A percentile compares a stretch with the other conserved stretches of the same genome.
Evolutionary conservation across 108 stramenopile species (phyloP).

Genomic region (Craspedostauros australis): DNA sequence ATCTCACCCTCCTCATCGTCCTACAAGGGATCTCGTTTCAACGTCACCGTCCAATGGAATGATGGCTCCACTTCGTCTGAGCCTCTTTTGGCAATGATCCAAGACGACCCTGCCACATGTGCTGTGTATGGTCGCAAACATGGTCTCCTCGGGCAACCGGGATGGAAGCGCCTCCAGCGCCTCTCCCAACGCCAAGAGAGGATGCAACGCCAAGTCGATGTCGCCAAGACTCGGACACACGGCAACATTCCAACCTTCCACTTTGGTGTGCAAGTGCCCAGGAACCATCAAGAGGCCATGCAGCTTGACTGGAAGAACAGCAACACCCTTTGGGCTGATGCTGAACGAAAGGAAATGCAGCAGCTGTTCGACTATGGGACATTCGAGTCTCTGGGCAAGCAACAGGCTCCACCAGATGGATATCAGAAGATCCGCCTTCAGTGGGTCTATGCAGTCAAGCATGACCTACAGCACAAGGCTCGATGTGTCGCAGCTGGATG

Average conservation of each 20-base stretch:
- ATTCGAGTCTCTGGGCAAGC: constrained; percentile 18
- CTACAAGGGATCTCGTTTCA: no score
- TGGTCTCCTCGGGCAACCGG: no score
- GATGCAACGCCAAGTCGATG: background rate
- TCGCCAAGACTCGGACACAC: background rate
- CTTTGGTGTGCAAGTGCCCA: no score
- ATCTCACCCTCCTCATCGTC: no score
- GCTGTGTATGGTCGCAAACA: no score
- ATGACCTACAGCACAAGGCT: constrained; percentile 18
- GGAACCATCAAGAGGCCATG: constrained; percentile 11
- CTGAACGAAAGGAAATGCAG: constrained; percentile 8
- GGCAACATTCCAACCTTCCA: no score
- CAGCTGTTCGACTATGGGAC: constrained; percentile 18
- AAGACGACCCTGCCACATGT: no score
- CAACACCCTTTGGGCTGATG: constrained; percentile 23
- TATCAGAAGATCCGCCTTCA: constrained; percentile 24
- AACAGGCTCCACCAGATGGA: constrained; percentile 14
- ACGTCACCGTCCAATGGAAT: no score
- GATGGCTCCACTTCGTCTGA: no score
- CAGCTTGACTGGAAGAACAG: constrained; percentile 15
- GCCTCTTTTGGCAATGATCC: no score
- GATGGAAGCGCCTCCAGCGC: no score
- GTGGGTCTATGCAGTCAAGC: constrained; percentile 26
- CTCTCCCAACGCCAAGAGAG: background rate
- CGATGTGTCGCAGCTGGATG: constrained; percentile 27